Percentiles rank a stretch among this genome's conserved stretches.
Conservation (phyloP, 2,329 filamentous ascomycete species). For the Fusarium bulbicola region DNA sequence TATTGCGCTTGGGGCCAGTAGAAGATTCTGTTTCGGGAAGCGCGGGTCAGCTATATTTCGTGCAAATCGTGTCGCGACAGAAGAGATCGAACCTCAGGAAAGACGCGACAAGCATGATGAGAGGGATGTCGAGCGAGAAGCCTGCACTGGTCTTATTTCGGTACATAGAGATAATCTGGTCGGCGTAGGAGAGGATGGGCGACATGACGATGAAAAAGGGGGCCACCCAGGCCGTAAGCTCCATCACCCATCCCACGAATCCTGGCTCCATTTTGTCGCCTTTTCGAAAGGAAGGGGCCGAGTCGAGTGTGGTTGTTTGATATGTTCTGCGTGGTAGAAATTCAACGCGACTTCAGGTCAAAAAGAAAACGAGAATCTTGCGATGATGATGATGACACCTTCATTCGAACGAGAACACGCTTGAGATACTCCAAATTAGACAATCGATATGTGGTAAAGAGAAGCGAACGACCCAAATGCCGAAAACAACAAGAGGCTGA, state of each 20-base stretch:
- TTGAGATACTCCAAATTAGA: neutral
- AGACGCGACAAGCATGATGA: slow-evolving; percentile 77
- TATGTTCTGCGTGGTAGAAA: neutral
- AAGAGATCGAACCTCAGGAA: slow-evolving; percentile 63
- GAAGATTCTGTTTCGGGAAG: slow-evolving; percentile 63
- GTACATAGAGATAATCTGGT: slow-evolving; percentile 73
- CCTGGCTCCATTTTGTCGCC: slow-evolving; percentile 16
- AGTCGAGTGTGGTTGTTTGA: neutral
- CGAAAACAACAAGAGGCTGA: neutral
- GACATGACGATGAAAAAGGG: slow-evolving; percentile 71
- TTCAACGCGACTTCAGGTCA: slow-evolving; percentile 5
- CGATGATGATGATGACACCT: slow-evolving; percentile 11
- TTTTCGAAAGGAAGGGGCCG: neutral
- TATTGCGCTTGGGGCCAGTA: slow-evolving; percentile 75
- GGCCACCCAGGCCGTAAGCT: slow-evolving; percentile 62
- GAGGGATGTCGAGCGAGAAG: slow-evolving; percentile 75
- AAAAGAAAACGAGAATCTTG: neutral
- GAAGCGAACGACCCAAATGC: neutral
- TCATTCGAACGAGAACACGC: slow-evolving; percentile 7
- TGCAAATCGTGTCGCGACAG: neutral
- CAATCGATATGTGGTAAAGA: neutral
- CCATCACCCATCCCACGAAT: slow-evolving; percentile 38
- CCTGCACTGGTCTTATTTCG: slow-evolving; percentile 70
- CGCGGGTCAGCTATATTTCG: slow-evolving; percentile 29
- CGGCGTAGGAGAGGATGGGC: slow-evolving; percentile 71